phyloP scores from a whole-genome alignment of 2,329 filamentous ascomycete species.

The Ceratocystiopsis brevicomis region DNA sequence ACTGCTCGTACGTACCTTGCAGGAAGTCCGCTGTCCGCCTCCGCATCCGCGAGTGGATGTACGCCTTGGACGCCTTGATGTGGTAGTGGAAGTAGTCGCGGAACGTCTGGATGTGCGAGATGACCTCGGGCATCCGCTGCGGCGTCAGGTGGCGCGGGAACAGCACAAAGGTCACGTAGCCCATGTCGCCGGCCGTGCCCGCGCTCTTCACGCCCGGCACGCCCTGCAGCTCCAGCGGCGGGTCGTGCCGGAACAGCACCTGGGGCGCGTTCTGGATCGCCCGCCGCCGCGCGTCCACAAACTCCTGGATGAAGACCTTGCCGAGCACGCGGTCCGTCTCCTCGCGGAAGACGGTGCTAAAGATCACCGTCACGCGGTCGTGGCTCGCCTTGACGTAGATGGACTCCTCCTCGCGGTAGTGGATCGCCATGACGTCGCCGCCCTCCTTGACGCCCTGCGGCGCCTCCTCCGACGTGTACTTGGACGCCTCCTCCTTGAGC shows the following conservation, averaged over 20 bases:
- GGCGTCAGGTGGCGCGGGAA: slow-evolving; percentile 88
- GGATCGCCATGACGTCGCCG: slow-evolving; percentile 84
- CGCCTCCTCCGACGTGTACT: slow-evolving; percentile 84
- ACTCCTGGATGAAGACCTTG: slow-evolving; percentile 97
- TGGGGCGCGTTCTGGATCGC: slow-evolving; percentile 97
- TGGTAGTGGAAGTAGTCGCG: slow-evolving; percentile 99
- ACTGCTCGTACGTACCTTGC: slow-evolving; percentile 45
- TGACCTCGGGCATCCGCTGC: slow-evolving; percentile 82
- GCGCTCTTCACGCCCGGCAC: slow-evolving; percentile 48
- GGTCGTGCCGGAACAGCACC: slow-evolving; percentile 87
- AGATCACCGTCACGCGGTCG: slow-evolving; percentile 95
- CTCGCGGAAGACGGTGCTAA: slow-evolving; percentile 93
- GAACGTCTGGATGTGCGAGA: slow-evolving; percentile 99
- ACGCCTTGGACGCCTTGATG: slow-evolving; percentile 98
- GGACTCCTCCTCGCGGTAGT: slow-evolving; percentile 96
- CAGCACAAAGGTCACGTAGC: slow-evolving; percentile 34
- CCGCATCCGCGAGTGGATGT: slow-evolving; percentile 96
- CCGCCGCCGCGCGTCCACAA: slow-evolving; percentile 85
- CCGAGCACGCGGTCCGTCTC: slow-evolving; percentile 96
- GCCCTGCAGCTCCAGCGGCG: slow-evolving; percentile 75
- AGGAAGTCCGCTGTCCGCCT: slow-evolving; percentile 95
- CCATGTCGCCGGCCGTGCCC: slow-evolving; percentile 29
- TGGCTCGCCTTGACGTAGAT: slow-evolving; percentile 96
- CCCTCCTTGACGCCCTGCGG: slow-evolving; percentile 81
- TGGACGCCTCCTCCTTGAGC: slow-evolving; percentile 70